Conservation (phyloP, 1,284 basidiomycete species). For the Trametes polyzona region DNA sequence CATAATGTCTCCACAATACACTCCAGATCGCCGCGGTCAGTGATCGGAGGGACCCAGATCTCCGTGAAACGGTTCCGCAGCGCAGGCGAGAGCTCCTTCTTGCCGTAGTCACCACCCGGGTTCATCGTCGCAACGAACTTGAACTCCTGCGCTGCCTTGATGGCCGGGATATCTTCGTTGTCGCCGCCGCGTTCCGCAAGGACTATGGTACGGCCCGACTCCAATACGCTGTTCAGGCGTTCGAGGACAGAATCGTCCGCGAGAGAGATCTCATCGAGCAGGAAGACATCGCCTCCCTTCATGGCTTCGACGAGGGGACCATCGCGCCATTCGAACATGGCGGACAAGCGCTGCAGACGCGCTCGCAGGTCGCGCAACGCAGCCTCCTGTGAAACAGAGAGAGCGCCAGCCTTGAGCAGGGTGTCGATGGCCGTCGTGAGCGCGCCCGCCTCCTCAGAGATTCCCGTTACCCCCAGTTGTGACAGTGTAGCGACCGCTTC, state of each 20-base stretch:
- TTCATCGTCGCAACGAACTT: conserved; percentile 99
- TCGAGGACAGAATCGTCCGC: conserved; percentile 99
- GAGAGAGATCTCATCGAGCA: conserved; percentile 97
- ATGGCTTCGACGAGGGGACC: conserved; percentile 95
- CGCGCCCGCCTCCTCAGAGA: conserved; percentile 38
- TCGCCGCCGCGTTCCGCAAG: conserved; percentile 92
- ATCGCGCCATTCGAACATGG: conserved; percentile 96
- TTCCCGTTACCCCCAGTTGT: conserved; percentile 41
- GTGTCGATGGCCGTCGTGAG: conserved; percentile 43
- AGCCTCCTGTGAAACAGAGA: conserved; percentile 37
- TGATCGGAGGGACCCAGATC: conserved; percentile 95
- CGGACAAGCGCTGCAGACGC: conserved; percentile 54
- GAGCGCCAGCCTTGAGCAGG: conserved; percentile 38
- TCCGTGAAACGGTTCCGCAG: conserved; percentile 98
- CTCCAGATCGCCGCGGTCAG: conserved; percentile 75
- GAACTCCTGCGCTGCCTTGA: conserved; percentile 74
- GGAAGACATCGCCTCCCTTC: conserved; percentile 83
- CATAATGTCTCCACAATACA: conserved; percentile 83
- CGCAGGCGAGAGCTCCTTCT: conserved; percentile 98
- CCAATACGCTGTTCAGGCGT: conserved; percentile 95
- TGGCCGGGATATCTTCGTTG: conserved; percentile 67
- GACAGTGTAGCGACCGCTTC: conserved; percentile 49
- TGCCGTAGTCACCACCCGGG: conserved; percentile 98
- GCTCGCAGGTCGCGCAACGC: conserved; percentile 47
- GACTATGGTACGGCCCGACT: conserved; percentile 88